phyloP scores from a whole-genome alignment of 495 filamentous ascomycete species.

The Xylaria venustula region DNA sequence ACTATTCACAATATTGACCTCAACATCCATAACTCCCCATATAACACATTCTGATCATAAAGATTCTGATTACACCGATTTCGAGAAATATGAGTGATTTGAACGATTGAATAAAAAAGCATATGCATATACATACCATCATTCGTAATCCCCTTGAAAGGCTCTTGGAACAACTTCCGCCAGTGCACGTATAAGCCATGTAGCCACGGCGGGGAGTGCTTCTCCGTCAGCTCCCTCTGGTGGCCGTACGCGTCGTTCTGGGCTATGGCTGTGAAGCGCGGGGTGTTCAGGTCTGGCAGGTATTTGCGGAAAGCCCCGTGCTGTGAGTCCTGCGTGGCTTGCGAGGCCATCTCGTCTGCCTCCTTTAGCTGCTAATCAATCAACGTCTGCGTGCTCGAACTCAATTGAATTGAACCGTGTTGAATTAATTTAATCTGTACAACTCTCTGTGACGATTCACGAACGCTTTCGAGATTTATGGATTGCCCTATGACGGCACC shows the following conservation, averaged over 20 bases:
- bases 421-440: too few relatives aligned
- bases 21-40: too few relatives aligned
- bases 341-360: conserved; percentile 22
- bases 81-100: too few relatives aligned
- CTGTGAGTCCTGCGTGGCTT: conserved; percentile 17
- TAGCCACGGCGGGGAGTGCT: conserved; percentile 64
- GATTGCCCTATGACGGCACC: too few relatives aligned
- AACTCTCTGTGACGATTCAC: too few relatives aligned
- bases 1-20: too few relatives aligned
- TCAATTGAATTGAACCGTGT: too few relatives aligned
- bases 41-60: too few relatives aligned
- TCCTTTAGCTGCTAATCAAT: too few relatives aligned
- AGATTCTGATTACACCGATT: too few relatives aligned
- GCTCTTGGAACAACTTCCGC: conserved; percentile 62
- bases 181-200: conserved; percentile 66
- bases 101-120: too few relatives aligned
- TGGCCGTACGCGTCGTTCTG: conserved; percentile 65
- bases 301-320: conserved; percentile 50
- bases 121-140: conserved; percentile 50
- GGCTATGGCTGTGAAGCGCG: conserved; percentile 62
- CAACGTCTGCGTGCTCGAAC: neutral
- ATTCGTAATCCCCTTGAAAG: conserved; percentile 68
- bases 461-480: too few relatives aligned
- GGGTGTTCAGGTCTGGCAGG: conserved; percentile 58
- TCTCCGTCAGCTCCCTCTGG: conserved; percentile 57